Base-by-base conservation (phyloP, 805 yeast species). In the Metschnikowia kofuensis region DNA sequence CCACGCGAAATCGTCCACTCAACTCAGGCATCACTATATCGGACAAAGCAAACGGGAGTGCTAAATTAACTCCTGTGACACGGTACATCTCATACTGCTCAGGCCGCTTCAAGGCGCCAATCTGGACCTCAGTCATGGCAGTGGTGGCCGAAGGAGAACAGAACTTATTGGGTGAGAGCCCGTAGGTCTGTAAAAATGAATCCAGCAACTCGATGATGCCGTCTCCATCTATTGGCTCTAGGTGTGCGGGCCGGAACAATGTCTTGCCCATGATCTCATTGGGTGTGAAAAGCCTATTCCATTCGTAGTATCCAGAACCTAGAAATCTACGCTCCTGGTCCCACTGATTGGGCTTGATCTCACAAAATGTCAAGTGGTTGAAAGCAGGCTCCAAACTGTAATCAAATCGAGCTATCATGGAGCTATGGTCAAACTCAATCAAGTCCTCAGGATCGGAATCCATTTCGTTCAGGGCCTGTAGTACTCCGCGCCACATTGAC, bases 1-100 rank as follows among this genome's bases (percentile, higher is more conserved):
- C 89, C 34, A 83, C 48, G 5, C 63, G 59, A 13, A 82, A 37
- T 38, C 82, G 65, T 2, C 83, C 75, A 9, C 64, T 61, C 2
- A 80, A 52, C 12, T 62, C 59, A 0, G 72, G 72, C 35, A 78
- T 53, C 70, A 73, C 76, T 32, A 71, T 47, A 59, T 74, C 75
- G 42, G 63, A 29, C 39, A 46, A 16, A 32, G 39, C 26, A n/a
- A 50, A 45, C 11, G 50, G 37, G 9, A 27, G 11, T 38, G 38
- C 21, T 55, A 26, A 28, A 13, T 43, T 47, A 39, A 29, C 32
- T 10, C 36, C 47, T 9, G 31, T 35, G 12, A 67, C 53, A 26
- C 43, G 43, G 16, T 66, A 63, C 6, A 67, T 54, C 48, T 63
- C 67, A 41, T 54, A 54, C 28, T 52, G 47, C 37, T 58, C 63